A percentile compares a stretch with the other conserved stretches of the same genome.
Conservation (phyloP, 2,329 filamentous ascomycete species). For the Diaporthe sp. region DNA sequence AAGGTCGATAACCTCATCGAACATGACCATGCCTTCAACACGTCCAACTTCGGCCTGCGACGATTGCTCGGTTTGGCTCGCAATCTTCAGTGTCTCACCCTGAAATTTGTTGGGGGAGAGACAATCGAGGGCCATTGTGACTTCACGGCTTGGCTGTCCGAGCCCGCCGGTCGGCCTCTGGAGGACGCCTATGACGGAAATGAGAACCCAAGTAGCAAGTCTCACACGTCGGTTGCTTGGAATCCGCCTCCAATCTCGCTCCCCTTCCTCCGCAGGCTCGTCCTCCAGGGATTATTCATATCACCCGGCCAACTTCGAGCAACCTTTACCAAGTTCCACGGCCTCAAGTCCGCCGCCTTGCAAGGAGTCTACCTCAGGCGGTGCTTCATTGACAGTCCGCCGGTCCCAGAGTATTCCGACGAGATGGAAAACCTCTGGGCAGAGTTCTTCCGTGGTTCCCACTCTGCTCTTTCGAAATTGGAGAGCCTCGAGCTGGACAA, state of each 20-base stretch:
- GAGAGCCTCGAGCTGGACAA: background rate
- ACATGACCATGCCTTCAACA: background rate
- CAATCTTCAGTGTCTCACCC: background rate
- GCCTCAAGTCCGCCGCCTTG: background rate
- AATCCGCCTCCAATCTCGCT: background rate
- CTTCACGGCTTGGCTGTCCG: background rate
- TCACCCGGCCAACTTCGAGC: background rate
- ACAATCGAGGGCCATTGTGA: background rate
- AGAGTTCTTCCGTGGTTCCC: background rate
- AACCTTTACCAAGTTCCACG: background rate
- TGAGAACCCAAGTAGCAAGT: too few species aligned
- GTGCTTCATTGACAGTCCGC: background rate
- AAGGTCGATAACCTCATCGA: rapidly evolving
- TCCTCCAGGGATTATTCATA: background rate
- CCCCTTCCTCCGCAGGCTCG: background rate
- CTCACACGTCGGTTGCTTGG: background rate
- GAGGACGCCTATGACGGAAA: too few species aligned
- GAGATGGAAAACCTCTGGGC: background rate
- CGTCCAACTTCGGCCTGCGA: background rate
- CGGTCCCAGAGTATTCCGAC: background rate
- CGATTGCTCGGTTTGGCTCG: background rate
- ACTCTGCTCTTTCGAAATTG: background rate
- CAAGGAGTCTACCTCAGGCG: background rate
- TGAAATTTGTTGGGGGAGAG: background rate
- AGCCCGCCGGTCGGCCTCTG: background rate